Evolutionary conservation across 108 stramenopile genomes (phyloP).

Genomic region (Cyclotella sp.): DNA sequence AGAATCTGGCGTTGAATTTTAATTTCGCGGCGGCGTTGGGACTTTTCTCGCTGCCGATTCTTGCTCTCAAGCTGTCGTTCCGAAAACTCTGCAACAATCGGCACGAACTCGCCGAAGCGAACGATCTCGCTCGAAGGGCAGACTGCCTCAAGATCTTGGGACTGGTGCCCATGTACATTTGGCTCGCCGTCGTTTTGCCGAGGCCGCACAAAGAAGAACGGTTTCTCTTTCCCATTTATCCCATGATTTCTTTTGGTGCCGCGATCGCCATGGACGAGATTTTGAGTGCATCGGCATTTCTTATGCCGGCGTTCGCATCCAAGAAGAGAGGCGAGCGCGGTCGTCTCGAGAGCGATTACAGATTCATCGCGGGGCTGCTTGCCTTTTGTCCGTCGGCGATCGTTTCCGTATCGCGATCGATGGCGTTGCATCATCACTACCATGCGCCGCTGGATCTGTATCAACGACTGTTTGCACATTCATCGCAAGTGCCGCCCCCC

Average conservation of each 20-base stretch:
- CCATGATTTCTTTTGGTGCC: constrained; percentile 67
- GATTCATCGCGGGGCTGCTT: constrained; percentile 11
- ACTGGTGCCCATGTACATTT: constrained; percentile 72
- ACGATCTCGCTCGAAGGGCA: background rate
- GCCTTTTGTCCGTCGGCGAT: constrained; percentile 46
- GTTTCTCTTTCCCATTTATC: constrained; percentile 94
- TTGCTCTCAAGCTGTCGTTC: constrained; percentile 3
- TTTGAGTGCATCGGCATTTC: background rate
- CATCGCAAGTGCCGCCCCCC: background rate
- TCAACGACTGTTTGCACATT: constrained; percentile 45
- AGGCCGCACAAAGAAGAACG: constrained; percentile 98
- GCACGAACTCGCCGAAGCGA: too few relatives aligned
- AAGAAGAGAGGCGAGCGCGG: background rate
- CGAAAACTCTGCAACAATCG: too few relatives aligned
- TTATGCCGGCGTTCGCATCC: background rate
- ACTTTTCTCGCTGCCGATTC: constrained; percentile 43
- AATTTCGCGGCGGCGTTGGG: constrained; percentile 72
- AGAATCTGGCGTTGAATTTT: constrained; percentile 93
- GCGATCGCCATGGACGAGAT: constrained; percentile 34
- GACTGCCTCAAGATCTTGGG: constrained; percentile 35
- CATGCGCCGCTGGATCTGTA: constrained; percentile 78
- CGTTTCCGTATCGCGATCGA: constrained; percentile 65
- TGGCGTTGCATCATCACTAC: constrained; percentile 76
- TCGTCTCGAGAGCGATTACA: background rate
- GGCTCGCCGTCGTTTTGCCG: constrained; percentile 82